Conservation (phyloP, 768 basidiomycete species). For the Podaxis rugospora region DNA sequence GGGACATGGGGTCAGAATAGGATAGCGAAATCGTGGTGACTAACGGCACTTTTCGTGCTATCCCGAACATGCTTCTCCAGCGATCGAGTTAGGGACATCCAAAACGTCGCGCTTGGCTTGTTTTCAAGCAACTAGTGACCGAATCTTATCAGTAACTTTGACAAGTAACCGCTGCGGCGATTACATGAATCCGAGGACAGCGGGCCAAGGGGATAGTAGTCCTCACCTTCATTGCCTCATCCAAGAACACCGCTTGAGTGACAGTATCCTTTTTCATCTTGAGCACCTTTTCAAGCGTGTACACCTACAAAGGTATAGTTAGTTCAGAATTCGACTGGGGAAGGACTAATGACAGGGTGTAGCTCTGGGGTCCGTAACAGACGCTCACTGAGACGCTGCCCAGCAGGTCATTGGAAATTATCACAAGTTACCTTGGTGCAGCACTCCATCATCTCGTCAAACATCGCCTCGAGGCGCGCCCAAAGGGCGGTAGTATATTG, state of each 20-base stretch:
- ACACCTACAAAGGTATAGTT: conserved; percentile 54
- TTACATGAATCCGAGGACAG: background rate
- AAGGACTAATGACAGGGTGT: no score
- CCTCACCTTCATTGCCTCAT: conserved; percentile 86
- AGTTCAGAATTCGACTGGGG: background rate
- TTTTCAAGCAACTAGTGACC: conserved; percentile 69
- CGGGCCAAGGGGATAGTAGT: background rate
- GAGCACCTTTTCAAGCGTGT: conserved; percentile 92
- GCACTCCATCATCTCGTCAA: conserved; percentile 85
- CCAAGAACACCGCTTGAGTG: conserved; percentile 77
- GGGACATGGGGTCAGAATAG: background rate
- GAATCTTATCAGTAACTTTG: background rate
- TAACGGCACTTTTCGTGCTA: conserved; percentile 61
- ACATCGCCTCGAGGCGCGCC: conserved; percentile 73
- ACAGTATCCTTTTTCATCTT: conserved; percentile 81
- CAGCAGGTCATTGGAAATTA: no score
- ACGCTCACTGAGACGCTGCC: no score
- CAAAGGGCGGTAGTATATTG: conserved; percentile 84
- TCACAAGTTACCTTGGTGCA: conserved; percentile 69
- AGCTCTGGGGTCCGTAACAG: no score
- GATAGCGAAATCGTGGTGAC: background rate
- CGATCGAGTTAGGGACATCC: conserved; percentile 75
- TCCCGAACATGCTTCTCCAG: conserved; percentile 84
- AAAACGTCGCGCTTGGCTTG: conserved; percentile 89
- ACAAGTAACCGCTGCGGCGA: background rate